These are phyloP conservation scores for Solanum medicagineum DNA, from an alignment of 257 asterid species.

Conservation along the genomic window DNA sequence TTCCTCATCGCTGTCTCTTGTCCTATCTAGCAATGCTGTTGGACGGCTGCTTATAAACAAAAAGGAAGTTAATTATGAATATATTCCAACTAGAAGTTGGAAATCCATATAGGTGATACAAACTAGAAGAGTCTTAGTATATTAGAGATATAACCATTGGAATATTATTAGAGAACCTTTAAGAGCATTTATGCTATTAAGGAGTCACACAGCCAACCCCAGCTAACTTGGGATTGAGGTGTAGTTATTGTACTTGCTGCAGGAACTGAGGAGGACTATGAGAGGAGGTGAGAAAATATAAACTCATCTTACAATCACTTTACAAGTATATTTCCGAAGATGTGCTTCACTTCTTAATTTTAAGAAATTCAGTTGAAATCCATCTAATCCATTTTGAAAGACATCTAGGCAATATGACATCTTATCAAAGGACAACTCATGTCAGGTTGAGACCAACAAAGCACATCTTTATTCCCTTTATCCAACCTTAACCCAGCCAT, in stretches of 20 bases:
- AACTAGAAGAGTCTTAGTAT: not conserved
- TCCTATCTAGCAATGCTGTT: slow-evolving; percentile 71
- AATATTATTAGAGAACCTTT: not conserved
- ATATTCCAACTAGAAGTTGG: not conserved
- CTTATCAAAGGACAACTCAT: not conserved
- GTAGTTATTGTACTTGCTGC: not conserved
- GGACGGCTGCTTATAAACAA: slow-evolving; percentile 54
- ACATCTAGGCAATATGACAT: not conserved
- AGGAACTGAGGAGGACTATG: not conserved
- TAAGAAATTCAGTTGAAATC: not conserved
- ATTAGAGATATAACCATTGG: not conserved
- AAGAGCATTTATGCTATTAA: not conserved
- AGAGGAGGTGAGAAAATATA: not conserved
- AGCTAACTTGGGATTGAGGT: not conserved
- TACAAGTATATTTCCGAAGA: not conserved
- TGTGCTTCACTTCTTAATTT: not conserved
- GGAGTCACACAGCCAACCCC: not conserved
- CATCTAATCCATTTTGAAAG: not conserved
- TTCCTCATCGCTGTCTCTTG: slow-evolving; percentile 87
- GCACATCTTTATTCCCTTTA: not conserved
- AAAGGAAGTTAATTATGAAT: not conserved
- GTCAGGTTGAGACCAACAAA: not conserved
- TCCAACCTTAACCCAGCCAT: not conserved
- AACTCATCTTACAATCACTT: not conserved
- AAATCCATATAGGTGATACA: not conserved